phyloP scores from a whole-genome alignment of 2,329 filamentous ascomycete genomes.

The Colletotrichum cereale region DNA sequence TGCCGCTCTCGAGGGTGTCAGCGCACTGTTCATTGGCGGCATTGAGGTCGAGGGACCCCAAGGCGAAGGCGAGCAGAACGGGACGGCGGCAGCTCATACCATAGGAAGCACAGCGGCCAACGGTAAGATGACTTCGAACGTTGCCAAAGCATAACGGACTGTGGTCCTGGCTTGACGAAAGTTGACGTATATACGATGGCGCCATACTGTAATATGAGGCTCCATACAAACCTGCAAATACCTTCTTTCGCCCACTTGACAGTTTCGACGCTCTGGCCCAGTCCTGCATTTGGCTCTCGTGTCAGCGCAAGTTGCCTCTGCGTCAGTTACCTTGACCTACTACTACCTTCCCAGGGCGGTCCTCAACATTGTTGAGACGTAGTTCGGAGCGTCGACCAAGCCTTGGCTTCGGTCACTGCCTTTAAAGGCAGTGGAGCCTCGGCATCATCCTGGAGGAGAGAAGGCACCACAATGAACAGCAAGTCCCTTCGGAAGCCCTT shows the following conservation, averaged over 20 bases:
- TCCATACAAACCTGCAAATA: background rate
- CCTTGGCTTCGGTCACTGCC: background rate
- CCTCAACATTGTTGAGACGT: background rate
- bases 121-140: background rate
- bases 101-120: background rate
- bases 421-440: background rate
- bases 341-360: background rate
- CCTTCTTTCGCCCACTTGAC: background rate
- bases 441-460: background rate
- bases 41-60: conserved; percentile 70
- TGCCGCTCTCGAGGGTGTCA: conserved; percentile 85
- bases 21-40: conserved; percentile 84
- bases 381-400: background rate
- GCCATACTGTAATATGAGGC: background rate
- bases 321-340: too few species aligned
- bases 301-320: background rate
- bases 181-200: background rate
- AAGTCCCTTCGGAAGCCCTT: background rate
- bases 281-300: background rate
- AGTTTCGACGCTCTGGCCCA: too few species aligned
- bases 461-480: background rate
- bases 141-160: background rate
- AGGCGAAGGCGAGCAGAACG: background rate
- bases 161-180: background rate
- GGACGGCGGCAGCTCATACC: conserved; percentile 7